These are phyloP conservation scores for Amanita pseudoporphyria DNA, from an alignment of 768 basidiomycete genomes.

Conservation along the genomic window DNA sequence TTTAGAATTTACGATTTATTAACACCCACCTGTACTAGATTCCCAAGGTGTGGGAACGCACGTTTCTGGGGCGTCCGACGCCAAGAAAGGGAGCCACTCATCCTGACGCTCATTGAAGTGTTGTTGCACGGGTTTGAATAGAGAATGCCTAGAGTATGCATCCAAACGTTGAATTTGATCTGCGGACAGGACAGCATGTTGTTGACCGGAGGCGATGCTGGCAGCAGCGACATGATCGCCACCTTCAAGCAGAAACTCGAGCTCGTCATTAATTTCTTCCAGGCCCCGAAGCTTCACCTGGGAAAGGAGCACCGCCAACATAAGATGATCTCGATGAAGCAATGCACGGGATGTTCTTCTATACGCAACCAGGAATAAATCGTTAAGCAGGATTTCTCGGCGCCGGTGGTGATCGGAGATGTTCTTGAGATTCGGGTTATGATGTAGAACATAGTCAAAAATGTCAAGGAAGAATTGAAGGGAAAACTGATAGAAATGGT, in stretches of 20 bases:
- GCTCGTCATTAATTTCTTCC: slow-evolving; percentile 74
- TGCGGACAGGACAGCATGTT: slow-evolving; percentile 42
- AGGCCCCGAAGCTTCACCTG: slow-evolving; percentile 79
- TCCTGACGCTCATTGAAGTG: slow-evolving; percentile 53
- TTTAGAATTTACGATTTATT: background rate
- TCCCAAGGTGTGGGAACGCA: slow-evolving; percentile 75
- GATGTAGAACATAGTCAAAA: slow-evolving; percentile 89
- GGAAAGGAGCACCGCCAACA: slow-evolving; percentile 83
- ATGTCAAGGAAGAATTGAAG: slow-evolving; percentile 97
- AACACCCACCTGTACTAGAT: slow-evolving; percentile 58
- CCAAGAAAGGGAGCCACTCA: slow-evolving; percentile 66
- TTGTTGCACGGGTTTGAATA: slow-evolving; percentile 69
- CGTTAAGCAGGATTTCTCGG: slow-evolving; percentile 72
- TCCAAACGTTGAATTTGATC: slow-evolving; percentile 66
- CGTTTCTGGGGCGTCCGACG: slow-evolving; percentile 56
- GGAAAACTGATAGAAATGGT: slow-evolving; percentile 99
- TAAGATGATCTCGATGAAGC: slow-evolving; percentile 81
- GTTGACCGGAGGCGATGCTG: slow-evolving; percentile 22
- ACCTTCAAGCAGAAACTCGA: slow-evolving; percentile 89
- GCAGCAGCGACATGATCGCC: slow-evolving; percentile 49
- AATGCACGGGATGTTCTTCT: slow-evolving; percentile 85
- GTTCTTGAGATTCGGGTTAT: slow-evolving; percentile 82
- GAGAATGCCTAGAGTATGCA: slow-evolving; percentile 56
- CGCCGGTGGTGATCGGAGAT: slow-evolving; percentile 66
- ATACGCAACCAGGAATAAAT: slow-evolving; percentile 85